Conservation (phyloP, 305 asterid species). For the Rubia peregrina region DNA sequence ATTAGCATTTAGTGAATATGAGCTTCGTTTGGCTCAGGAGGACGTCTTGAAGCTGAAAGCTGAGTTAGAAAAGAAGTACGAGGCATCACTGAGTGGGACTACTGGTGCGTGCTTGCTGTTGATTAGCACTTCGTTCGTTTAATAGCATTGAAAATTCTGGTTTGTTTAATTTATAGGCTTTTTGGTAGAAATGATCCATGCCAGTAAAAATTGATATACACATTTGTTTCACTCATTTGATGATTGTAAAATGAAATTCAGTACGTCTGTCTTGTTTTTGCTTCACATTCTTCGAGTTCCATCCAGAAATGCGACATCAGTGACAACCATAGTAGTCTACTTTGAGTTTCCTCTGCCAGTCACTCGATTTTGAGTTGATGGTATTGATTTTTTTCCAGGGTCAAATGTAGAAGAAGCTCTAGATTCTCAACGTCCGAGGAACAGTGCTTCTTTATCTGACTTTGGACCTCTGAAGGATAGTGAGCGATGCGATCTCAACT, state of each 20-base stretch:
- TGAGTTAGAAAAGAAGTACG: constrained; percentile 63
- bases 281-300: neutral
- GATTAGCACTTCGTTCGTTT: neutral
- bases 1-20: constrained; percentile 84
- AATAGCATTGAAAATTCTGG: neutral
- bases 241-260: neutral
- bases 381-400: constrained; percentile 39
- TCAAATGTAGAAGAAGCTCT: constrained; percentile 29
- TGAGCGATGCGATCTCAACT: constrained; percentile 84
- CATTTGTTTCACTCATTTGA: neutral
- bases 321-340: neutral
- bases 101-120: constrained; percentile 35
- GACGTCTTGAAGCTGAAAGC: constrained; percentile 68
- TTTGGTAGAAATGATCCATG: neutral
- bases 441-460: constrained; percentile 50
- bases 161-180: neutral
- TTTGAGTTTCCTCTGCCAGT: neutral
- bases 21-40: constrained; percentile 95
- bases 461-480: constrained; percentile 91
- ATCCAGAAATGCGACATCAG: neutral
- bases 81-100: constrained; percentile 37
- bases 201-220: neutral
- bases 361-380: neutral
- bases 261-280: neutral
- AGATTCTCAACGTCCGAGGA: constrained; percentile 40